phyloP scores from a whole-genome alignment of 2,329 filamentous ascomycete genomes.

The Beauveria varroae region DNA sequence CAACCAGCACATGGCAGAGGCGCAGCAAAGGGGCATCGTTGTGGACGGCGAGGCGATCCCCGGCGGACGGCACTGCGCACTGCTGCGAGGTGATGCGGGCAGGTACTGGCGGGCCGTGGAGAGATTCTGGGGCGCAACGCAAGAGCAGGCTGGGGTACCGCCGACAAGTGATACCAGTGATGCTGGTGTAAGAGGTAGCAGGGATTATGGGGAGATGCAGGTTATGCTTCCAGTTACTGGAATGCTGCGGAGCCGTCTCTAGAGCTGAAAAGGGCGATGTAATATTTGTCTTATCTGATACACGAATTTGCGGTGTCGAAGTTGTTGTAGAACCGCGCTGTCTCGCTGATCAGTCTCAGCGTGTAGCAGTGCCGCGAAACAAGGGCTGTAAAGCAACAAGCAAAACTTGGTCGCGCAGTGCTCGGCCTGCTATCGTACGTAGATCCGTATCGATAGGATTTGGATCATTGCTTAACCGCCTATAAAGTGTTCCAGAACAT shows the following conservation, averaged over 20 bases:
- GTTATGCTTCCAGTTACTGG: neutral
- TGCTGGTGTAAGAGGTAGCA: neutral
- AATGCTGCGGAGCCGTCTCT: neutral
- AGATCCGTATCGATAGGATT: no score
- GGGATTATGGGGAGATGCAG: neutral
- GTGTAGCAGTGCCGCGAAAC: no score
- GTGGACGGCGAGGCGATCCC: neutral
- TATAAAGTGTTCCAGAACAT: neutral
- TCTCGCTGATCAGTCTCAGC: no score
- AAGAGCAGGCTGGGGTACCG: neutral
- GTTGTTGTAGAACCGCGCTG: no score
- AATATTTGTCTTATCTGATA: no score
- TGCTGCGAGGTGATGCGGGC: neutral
- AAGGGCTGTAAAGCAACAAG: no score
- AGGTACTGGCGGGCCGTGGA: constrained; percentile 9
- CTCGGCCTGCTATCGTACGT: no score
- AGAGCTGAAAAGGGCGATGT: neutral
- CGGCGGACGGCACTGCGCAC: constrained; percentile 5
- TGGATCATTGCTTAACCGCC: no score
- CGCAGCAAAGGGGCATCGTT: neutral
- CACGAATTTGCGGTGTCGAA: no score
- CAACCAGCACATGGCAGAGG: constrained; percentile 6
- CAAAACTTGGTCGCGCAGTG: no score
- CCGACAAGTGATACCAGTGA: neutral
- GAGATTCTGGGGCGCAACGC: neutral